Evolutionary conservation across 495 filamentous ascomycete genomes (phyloP).

Genomic region (Neurospora terricola): DNA sequence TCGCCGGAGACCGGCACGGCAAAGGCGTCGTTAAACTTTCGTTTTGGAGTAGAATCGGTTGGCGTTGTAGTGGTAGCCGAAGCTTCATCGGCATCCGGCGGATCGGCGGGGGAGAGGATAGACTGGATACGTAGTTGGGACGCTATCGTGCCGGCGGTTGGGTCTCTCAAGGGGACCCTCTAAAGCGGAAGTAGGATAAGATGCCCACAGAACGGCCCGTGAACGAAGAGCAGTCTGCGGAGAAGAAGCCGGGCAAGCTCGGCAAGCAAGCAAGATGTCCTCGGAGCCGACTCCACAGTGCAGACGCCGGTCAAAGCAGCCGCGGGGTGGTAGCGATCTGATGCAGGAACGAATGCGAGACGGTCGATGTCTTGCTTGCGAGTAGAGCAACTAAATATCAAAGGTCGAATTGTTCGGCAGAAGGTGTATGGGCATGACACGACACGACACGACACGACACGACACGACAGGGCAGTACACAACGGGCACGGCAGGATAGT

Average conservation of each 20-base stretch:
- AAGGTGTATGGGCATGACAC: background rate
- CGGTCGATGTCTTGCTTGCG: conserved; percentile 2
- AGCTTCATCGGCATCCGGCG: conserved; percentile 28
- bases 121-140: conserved; percentile 40
- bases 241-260: background rate
- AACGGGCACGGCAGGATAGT: background rate
- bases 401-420: background rate
- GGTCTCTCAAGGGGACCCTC: conserved; percentile 25
- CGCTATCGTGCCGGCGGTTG: conserved; percentile 39
- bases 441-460: background rate
- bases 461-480: background rate
- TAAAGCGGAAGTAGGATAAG: conserved; percentile 4
- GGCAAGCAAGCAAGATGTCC: conserved; percentile 6
- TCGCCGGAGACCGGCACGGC: conserved; percentile 16
- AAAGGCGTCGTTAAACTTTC: conserved; percentile 28
- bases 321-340: conserved; percentile 12
- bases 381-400: conserved; percentile 8
- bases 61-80: conserved; percentile 17
- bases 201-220: background rate
- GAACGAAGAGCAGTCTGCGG: background rate
- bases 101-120: conserved; percentile 38
- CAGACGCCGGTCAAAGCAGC: conserved; percentile 18
- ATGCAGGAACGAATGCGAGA: conserved; percentile 9
- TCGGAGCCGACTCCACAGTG: conserved; percentile 19
- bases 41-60: conserved; percentile 21